These are phyloP conservation scores for Rutstroemia sp. DNA, from an alignment of 2,329 filamentous ascomycete species.

Conservation along the genomic window DNA sequence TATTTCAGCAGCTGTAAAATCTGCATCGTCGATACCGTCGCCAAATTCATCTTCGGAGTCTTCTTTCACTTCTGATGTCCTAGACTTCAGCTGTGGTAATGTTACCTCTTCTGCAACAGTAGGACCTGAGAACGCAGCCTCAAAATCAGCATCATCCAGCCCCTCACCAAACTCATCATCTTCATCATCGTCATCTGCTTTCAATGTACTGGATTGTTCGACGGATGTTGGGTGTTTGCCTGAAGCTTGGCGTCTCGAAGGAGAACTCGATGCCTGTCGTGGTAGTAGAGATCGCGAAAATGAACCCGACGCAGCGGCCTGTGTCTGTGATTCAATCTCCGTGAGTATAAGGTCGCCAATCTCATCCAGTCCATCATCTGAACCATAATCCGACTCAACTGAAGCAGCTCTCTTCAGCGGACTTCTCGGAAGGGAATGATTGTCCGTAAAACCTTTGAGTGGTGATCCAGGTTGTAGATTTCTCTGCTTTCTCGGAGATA, in stretches of 20 bases:
- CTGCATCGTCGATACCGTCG: slow-evolving; percentile 52
- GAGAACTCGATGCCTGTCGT: background rate
- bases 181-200: slow-evolving; percentile 4
- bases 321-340: slow-evolving; percentile 5
- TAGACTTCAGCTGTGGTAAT: slow-evolving; percentile 1
- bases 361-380: slow-evolving; percentile 7
- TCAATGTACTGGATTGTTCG: background rate
- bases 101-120: slow-evolving; percentile 31
- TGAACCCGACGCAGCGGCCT: background rate
- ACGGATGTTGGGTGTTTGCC: background rate
- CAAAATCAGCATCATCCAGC: slow-evolving; percentile 46
- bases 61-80: slow-evolving; percentile 28
- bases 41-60: slow-evolving; percentile 68
- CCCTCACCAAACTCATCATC: slow-evolving; percentile 29
- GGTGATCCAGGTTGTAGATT: background rate
- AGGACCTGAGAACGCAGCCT: slow-evolving; percentile 7
- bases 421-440: background rate
- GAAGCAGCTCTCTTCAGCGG: background rate
- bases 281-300: background rate
- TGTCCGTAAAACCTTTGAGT: background rate
- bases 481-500: background rate
- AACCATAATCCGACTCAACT: slow-evolving; percentile 6
- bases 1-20: slow-evolving; percentile 70
- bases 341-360: slow-evolving; percentile 7
- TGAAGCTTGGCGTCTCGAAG: background rate